Conservation (phyloP, 2,329 filamentous ascomycete species). For the Cercospora sp. region DNA sequence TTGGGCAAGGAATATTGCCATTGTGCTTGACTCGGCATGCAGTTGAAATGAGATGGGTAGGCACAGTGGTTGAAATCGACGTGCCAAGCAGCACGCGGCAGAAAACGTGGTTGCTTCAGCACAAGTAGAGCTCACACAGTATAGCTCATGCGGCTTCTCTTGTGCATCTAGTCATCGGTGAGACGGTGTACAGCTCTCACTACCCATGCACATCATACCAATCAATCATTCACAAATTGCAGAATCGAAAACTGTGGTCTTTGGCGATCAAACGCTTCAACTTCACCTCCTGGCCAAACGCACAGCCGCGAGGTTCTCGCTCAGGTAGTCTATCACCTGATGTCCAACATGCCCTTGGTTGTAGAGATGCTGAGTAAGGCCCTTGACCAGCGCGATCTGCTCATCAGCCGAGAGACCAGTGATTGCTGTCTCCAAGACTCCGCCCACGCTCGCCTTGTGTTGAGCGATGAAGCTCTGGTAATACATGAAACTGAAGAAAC, state of each 20-base stretch:
- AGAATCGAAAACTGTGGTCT: conserved; percentile 8
- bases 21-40: conserved; percentile 2
- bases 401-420: conserved; percentile 84
- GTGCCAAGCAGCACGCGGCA: not conserved
- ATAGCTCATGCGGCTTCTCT: not conserved
- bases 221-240: conserved; percentile 1
- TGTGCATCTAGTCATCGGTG: not conserved
- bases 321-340: conserved; percentile 48
- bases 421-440: conserved; percentile 87
- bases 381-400: conserved; percentile 75
- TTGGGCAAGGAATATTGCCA: not conserved
- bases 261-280: not conserved
- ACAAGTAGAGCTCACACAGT: not conserved
- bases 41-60: not conserved
- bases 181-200: not conserved
- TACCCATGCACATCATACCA: conserved; percentile 3
- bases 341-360: conserved; percentile 61
- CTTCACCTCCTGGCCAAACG: not conserved
- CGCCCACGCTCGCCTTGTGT: conserved; percentile 80
- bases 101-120: not conserved
- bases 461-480: conserved; percentile 93
- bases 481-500: conserved; percentile 97
- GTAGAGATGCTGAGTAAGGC: conserved; percentile 63
- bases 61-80: not conserved
- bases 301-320: conserved; percentile 32